Percentiles rank a stretch among this genome's conserved stretches.
These are phyloP conservation scores for Candida verbasci DNA, from an alignment of 805 yeast genomes.

Conservation along the genomic window DNA sequence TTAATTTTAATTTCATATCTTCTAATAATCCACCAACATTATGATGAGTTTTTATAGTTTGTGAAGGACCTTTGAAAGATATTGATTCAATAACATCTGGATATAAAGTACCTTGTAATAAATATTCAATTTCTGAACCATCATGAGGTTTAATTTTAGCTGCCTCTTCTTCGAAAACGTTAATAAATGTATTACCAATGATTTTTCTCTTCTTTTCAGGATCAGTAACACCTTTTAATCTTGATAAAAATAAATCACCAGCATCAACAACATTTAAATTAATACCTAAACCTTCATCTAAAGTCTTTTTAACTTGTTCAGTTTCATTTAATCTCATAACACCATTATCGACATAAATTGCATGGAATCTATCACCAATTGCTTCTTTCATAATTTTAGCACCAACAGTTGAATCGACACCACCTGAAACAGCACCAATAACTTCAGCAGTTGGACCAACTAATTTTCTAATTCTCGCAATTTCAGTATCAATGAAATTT, in stretches of 20 bases:
- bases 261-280: constrained; percentile 95
- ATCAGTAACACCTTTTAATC: constrained; percentile 91
- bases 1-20: constrained; percentile 96
- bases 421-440: constrained; percentile 99
- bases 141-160: constrained; percentile 83
- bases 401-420: constrained; percentile 99
- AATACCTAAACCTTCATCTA: constrained; percentile 91
- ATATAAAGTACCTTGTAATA: constrained; percentile 95
- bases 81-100: constrained; percentile 99
- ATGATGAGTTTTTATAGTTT: constrained; percentile 98
- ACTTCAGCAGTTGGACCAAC: constrained; percentile 99
- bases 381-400: constrained; percentile 98
- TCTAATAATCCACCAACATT: constrained; percentile 98
- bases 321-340: constrained; percentile 96
- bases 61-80: constrained; percentile 99
- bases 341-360: constrained; percentile 96
- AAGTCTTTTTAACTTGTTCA: constrained; percentile 77
- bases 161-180: constrained; percentile 95
- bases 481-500: constrained; percentile 95
- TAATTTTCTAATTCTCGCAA: constrained; percentile 80
- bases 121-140: constrained; percentile 86
- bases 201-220: constrained; percentile 99
- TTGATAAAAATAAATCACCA: constrained; percentile 77
- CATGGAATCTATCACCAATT: constrained; percentile 98
- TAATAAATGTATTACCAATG: constrained; percentile 96